phyloP scores from a whole-genome alignment of 306 rosid species.

The Albizia julibrissin region DNA sequence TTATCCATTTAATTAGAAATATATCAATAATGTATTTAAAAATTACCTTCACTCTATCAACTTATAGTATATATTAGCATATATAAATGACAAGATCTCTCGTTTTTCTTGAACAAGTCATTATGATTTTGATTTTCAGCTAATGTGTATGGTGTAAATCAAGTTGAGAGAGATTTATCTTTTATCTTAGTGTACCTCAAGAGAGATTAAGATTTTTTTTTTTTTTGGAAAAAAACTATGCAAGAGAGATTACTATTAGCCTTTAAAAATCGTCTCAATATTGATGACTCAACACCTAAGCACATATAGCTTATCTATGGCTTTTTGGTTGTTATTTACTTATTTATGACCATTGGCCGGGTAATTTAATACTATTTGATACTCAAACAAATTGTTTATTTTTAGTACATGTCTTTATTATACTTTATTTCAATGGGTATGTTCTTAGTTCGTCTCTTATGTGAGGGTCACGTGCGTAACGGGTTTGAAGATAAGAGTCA shows the following conservation, averaged over 20 bases:
- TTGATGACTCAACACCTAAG: no score
- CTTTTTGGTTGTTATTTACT: not conserved
- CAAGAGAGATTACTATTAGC: no score
- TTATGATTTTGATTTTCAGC: not conserved
- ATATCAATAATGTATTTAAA: not conserved
- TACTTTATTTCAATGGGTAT: not conserved
- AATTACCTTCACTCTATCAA: not conserved
- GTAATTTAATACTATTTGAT: no score
- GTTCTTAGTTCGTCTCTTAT: slow-evolving; percentile 11
- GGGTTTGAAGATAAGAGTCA: slow-evolving; percentile 4
- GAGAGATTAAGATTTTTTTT: no score
- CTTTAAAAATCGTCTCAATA: no score
- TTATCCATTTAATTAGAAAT: not conserved
- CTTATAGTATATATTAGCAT: no score
- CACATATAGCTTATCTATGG: not conserved
- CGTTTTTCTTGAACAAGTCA: no score
- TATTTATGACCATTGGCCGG: no score
- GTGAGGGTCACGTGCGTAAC: slow-evolving; percentile 50
- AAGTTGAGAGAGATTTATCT: not conserved
- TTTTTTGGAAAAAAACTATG: no score
- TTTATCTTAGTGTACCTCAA: not conserved
- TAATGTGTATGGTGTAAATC: not conserved
- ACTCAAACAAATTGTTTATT: not conserved
- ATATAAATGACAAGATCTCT: not conserved
- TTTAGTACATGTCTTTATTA: not conserved